Conservation (phyloP, 495 filamentous ascomycete genomes). For the Lepidopterella palustris region DNA sequence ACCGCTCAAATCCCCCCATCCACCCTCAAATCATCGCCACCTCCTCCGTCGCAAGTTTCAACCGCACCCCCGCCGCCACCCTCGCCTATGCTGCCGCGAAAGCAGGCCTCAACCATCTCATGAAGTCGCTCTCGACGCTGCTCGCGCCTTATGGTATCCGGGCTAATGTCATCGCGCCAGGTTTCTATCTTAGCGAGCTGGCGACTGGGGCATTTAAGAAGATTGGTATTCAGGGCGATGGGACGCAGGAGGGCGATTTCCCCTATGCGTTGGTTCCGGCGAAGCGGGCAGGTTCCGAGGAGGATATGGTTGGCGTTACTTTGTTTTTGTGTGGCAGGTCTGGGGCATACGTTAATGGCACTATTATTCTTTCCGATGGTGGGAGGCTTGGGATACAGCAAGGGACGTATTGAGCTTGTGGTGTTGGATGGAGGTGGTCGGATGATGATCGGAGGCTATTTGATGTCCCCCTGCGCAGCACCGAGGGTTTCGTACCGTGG, state of each 20-base stretch:
- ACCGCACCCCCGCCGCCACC: slow-evolving; percentile 48
- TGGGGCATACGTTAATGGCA: slow-evolving; percentile 37
- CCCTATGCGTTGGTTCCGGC: slow-evolving; percentile 30
- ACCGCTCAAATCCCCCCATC: slow-evolving; percentile 39
- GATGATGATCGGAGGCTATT: too few relatives aligned
- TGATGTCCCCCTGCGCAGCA: too few relatives aligned
- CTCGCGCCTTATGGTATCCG: slow-evolving; percentile 55
- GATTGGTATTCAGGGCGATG: slow-evolving; percentile 13
- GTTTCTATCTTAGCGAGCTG: slow-evolving; percentile 39
- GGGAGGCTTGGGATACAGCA: slow-evolving; percentile 31
- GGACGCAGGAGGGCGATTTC: slow-evolving; percentile 18
- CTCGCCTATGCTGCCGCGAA: slow-evolving; percentile 61
- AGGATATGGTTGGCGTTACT: slow-evolving; percentile 37
- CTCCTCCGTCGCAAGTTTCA: slow-evolving; percentile 56
- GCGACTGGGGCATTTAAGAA: slow-evolving; percentile 21
- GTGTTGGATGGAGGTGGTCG: too few relatives aligned
- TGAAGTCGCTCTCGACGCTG: slow-evolving; percentile 52
- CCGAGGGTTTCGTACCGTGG: too few relatives aligned
- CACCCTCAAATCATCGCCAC: slow-evolving; percentile 59
- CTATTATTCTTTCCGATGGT: slow-evolving; percentile 37
- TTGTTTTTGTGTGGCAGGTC: slow-evolving; percentile 34
- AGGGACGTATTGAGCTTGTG: slow-evolving; percentile 32
- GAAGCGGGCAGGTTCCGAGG: slow-evolving; percentile 30
- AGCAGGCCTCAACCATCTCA: slow-evolving; percentile 55
- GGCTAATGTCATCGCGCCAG: slow-evolving; percentile 60